Percentiles rank a stretch among this genome's conserved stretches.
These are phyloP conservation scores for Sanguinoderma infundibulare DNA, from an alignment of 1,284 basidiomycete genomes.

Conservation along the genomic window DNA sequence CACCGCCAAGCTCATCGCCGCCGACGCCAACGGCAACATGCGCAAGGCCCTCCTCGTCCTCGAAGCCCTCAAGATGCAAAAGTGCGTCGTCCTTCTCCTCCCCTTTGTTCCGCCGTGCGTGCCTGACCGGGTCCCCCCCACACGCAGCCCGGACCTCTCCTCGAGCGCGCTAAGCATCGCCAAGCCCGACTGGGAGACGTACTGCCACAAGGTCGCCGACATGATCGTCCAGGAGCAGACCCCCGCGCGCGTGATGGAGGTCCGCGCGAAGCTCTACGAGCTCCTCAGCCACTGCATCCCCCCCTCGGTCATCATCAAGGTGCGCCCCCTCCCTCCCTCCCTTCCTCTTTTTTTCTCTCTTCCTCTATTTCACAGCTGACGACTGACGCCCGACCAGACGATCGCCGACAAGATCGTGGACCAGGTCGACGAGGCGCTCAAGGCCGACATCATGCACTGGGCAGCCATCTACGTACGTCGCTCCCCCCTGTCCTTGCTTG, in stretches of 20 bases:
- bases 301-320: conserved; percentile 90
- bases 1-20: conserved; percentile 75
- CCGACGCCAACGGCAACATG: conserved; percentile 88
- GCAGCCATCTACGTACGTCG: conserved; percentile 89
- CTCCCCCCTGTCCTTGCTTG: background rate
- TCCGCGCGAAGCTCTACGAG: conserved; percentile 94
- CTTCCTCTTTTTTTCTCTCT: background rate
- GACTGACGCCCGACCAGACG: conserved; percentile 56
- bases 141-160: conserved; percentile 62
- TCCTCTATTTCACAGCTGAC: background rate
- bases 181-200: conserved; percentile 99
- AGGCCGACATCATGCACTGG: conserved; percentile 94
- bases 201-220: conserved; percentile 93
- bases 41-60: conserved; percentile 94
- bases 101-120: background rate
- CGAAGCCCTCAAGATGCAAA: conserved; percentile 96
- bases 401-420: conserved; percentile 87
- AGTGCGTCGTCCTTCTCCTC: conserved; percentile 45
- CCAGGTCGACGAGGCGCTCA: conserved; percentile 86
- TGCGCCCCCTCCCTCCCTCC: conserved; percentile 37
- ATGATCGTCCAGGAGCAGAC: conserved; percentile 92
- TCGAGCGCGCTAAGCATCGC: conserved; percentile 79
- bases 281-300: conserved; percentile 97
- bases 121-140: background rate
- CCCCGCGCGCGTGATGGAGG: conserved; percentile 90